Evolutionary conservation across 441 rosid genomes (phyloP).

Genomic region (Viola pubescens): DNA sequence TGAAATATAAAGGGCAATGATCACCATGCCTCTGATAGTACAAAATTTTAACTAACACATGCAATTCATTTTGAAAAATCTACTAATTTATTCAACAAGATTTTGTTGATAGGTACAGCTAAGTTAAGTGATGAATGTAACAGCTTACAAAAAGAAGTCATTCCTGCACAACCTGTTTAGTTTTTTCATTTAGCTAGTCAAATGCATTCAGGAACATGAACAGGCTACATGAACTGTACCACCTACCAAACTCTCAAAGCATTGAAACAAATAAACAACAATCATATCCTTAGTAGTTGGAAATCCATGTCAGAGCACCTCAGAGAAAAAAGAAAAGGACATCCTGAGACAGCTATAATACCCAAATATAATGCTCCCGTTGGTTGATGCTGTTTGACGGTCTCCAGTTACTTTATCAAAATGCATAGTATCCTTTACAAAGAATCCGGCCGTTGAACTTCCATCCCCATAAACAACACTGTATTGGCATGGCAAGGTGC

Average conservation of each 20-base stretch:
- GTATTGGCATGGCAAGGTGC: conserved; percentile 49
- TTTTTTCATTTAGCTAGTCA: neutral
- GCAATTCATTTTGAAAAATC: neutral
- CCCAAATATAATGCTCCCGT: conserved; percentile 74
- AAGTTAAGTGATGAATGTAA: neutral
- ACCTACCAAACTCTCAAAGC: too few species aligned
- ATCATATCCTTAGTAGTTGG: too few species aligned
- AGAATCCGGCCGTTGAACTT: conserved; percentile 71
- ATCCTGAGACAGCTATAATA: conserved; percentile 16
- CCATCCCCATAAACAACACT: conserved; percentile 75
- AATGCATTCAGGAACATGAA: neutral
- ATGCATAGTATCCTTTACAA: conserved; percentile 54
- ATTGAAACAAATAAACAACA: too few species aligned
- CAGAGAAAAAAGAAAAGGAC: too few species aligned
- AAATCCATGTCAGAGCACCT: too few species aligned
- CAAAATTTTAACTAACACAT: too few species aligned
- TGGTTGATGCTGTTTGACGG: conserved; percentile 42
- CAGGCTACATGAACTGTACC: too few species aligned
- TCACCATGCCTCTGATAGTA: too few species aligned
- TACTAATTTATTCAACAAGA: neutral
- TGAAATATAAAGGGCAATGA: too few species aligned
- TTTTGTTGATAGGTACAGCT: neutral
- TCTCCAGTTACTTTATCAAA: conserved; percentile 50
- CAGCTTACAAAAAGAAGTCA: neutral
- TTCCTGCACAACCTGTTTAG: neutral